Conservation (phyloP, 1,139 yeast genomes). For the Tardiomyces digboiensis region DNA sequence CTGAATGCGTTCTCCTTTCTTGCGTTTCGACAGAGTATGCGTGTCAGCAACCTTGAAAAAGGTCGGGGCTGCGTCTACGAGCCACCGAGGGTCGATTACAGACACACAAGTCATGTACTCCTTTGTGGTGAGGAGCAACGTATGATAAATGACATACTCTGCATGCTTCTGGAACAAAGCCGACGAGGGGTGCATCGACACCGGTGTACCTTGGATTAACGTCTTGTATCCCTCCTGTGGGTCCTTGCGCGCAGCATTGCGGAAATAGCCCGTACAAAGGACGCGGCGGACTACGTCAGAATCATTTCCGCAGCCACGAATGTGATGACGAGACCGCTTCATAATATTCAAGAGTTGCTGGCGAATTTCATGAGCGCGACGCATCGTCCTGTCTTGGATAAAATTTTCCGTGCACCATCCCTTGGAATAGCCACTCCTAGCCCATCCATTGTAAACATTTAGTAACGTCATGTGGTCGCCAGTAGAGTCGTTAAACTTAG, state of each 20-base stretch:
- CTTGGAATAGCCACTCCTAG: constrained; percentile 45
- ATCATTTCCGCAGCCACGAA: constrained; percentile 44
- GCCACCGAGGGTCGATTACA: constrained; percentile 76
- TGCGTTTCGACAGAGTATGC: constrained; percentile 31
- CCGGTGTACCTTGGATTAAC: constrained; percentile 66
- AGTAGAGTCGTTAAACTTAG: constrained; percentile 61
- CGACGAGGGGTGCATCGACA: constrained; percentile 84
- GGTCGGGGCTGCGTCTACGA: constrained; percentile 77
- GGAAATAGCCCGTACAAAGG: constrained; percentile 80
- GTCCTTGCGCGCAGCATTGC: constrained; percentile 73
- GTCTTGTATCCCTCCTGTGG: constrained; percentile 75
- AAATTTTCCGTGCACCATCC: constrained; percentile 80
- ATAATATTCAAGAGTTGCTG: constrained; percentile 59
- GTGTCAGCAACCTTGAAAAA: constrained; percentile 59
- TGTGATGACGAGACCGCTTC: constrained; percentile 41
- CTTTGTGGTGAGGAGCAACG: constrained; percentile 67
- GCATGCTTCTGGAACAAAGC: constrained; percentile 64
- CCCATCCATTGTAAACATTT: constrained; percentile 79
- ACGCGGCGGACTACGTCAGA: constrained; percentile 56
- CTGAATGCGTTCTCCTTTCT: constrained; percentile 41
- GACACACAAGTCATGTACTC: constrained; percentile 93
- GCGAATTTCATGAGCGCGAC: constrained; percentile 71
- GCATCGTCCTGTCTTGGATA: constrained; percentile 72
- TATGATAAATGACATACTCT: constrained; percentile 78
- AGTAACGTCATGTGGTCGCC: constrained; percentile 87